Evolutionary conservation across 345 rosid genomes (phyloP), one percentile per base, ranked within the genome.

Genomic region (Cardamine chenopodiifolia): DNA sequence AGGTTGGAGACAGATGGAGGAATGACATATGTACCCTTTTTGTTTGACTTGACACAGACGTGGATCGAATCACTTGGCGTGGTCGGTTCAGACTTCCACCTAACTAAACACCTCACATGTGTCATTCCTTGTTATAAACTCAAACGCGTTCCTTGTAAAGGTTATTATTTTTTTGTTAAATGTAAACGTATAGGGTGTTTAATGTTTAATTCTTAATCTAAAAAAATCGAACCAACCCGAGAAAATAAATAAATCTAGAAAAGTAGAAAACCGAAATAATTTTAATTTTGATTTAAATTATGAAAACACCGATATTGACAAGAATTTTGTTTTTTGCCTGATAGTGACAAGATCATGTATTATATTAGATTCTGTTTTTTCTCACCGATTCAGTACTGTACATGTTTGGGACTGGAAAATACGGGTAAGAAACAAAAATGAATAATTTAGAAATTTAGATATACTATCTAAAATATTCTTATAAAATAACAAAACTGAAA

Each of bases 21-120:
- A 66, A 70, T 68, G 60, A 62, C 75, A 47, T 8, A 70, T 62
- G 32, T 70, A 22, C 53, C 75, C 75, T 44, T 70, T 17, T 47
- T 67, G 54, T 52, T 19, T 3, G 42, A 70, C 12, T 61, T 42
- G 17, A 8, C 13, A 17, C 14, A 8, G 20, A 29, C 35, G 40
- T 48, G 0, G 12, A 57, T 18, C 42, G 50, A 28, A 28, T 26
- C 76, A 53, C 47, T 29, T 42, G 76, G 55, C 70, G 57, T 55
- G 26, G 64, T 64, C 57, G 65, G 71, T 44, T 13, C 45, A 73
- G 32, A 15, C 13, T n/a, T 18, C 18, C 77, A 72, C 77, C 77
- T 29, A 72, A 52, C 62, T 37, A 50, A n/a, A 40, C 42, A 32
- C 29, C 58, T 59, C 67, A 45, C 42, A 57, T 52, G 14, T n/a